Base-by-base conservation (phyloP, 1,284 basidiomycete species). In the Salmacisia buchloeana region DNA sequence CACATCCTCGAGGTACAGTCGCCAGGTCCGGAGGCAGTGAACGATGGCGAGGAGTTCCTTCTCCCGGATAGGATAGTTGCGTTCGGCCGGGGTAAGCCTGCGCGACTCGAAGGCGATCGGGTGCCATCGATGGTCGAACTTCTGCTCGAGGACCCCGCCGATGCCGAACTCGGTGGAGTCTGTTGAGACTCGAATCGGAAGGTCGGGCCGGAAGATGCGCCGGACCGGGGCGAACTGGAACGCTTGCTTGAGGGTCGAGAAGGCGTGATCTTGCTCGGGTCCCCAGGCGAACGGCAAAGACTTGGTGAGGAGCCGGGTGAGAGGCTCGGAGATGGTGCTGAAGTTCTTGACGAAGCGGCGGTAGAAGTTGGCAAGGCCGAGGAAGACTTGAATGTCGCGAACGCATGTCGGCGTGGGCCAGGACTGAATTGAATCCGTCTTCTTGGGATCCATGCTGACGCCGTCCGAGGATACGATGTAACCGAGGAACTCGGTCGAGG, bases 21-120 rank as follows among this genome's bases (percentile, higher is more conserved):
- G 46, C 60, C 60, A 85, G 54, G 79, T 68, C 29, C 80, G 36
- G 4, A 76, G 35, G 1, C 61, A 63, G 13, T 49, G 27, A 12
- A 78, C 60, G 15, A 77, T 69, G 13, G 74, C 75, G 7, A 77
- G 60, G 34, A 86, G 61, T 75, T 86, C 83, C 61, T 81, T 77
- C 67, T 86, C 82, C 18, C 84, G 81, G 36, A 83, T 82, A 23
- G 81, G 76, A 69, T 84, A 85, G 66, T 85, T 85, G 4, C 72
- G 58, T 72, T 85, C 81, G 0, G 81, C 68, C 0, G 75, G 59
- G 7, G 23, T 61, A 56, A 77, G 62, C 33, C 65, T 73, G 27
- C 70, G 63, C 0, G 61, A 63, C 21, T 63, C 59, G 61, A 46
- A 66, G 25, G 61, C 61, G n/a, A 66, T 35, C 12, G 61, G 61